Evolutionary conservation across 2,329 filamentous ascomycete species (phyloP), one percentile per base, ranked within the genome.

Genomic region (Blastomyces parvus): DNA sequence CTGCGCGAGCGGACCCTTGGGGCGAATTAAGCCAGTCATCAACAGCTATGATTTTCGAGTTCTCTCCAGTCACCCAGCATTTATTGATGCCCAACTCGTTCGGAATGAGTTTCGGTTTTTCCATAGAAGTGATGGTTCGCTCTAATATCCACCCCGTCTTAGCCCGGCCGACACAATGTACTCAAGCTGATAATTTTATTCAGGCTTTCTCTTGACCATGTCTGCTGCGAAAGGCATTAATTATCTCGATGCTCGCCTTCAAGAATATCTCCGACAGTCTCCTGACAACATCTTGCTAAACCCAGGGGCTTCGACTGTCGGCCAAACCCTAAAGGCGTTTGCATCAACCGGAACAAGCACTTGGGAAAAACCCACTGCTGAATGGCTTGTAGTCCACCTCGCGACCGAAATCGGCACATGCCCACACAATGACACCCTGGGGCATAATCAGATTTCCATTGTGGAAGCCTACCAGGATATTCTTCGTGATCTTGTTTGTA

Each of bases 401-500:
- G 58, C 58, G 8, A 59, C 58, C 8, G 58, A 59, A 59, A 33
- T 59, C 22, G 58, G 58, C 30, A 25, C 58, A n/a, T 59, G 58
- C 13, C 58, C 58, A 36, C 58, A 59, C 27, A 59, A 59, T 19
- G 58, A 59, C 42, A 59, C 58, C 11, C 58, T 59, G 5, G 58
- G 58, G 42, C 58, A 59, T 36, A 59, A 48, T 30, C 44, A 46
- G 27, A 59, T 59, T 48, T 59, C 58, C 14, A 38, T 59, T 1
- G 58, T 59, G 42, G 58, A 59, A 59, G 58, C 8, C 4, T 59
- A 59, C 58, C 58, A 59, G 30, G 42, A 59, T 42, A 59, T 59
- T 59, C 58, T 59, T 48, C 58, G 58, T 33, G 58, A 59, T 27
- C 42, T 59, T 59, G 58, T 59, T 59, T 36, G 58, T 59, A 59